Conservation (phyloP, 768 basidiomycete genomes). For the Collybiopsis luxurians region DNA sequence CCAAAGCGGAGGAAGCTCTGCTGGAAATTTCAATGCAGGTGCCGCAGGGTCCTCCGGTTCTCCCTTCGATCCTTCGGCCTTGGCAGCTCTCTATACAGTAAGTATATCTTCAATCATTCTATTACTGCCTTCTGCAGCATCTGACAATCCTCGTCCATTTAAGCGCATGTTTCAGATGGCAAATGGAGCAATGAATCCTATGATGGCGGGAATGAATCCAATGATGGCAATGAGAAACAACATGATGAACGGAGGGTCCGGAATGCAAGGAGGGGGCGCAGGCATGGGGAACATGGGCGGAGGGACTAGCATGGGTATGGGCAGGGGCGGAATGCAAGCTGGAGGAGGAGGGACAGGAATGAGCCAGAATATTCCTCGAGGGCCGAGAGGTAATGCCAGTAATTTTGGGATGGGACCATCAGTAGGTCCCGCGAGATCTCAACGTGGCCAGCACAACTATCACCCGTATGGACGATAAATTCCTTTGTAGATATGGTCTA, state of each 20-base stretch:
- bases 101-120: slow-evolving; percentile 27
- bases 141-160: slow-evolving; percentile 60
- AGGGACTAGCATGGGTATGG: neutral
- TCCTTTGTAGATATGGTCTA: neutral
- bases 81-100: slow-evolving; percentile 84
- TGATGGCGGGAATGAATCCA: slow-evolving; percentile 23
- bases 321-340: slow-evolving; percentile 1
- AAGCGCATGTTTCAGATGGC: slow-evolving; percentile 80
- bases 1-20: slow-evolving; percentile 21
- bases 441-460: slow-evolving; percentile 4
- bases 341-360: neutral
- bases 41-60: slow-evolving; percentile 42
- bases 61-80: slow-evolving; percentile 88
- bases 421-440: slow-evolving; percentile 2
- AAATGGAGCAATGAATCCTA: slow-evolving; percentile 51
- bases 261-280: slow-evolving; percentile 23
- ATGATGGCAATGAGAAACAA: slow-evolving; percentile 68
- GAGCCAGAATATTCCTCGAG: slow-evolving; percentile 6
- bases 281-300: slow-evolving; percentile 43
- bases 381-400: neutral
- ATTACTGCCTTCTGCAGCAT: slow-evolving; percentile 84
- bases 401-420: neutral
- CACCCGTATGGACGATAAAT: slow-evolving; percentile 5
- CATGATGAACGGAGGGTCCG: slow-evolving; percentile 53
- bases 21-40: slow-evolving; percentile 22